Conservation (phyloP, 352 stramenopile genomes). For the Pythium brachiatum region DNA sequence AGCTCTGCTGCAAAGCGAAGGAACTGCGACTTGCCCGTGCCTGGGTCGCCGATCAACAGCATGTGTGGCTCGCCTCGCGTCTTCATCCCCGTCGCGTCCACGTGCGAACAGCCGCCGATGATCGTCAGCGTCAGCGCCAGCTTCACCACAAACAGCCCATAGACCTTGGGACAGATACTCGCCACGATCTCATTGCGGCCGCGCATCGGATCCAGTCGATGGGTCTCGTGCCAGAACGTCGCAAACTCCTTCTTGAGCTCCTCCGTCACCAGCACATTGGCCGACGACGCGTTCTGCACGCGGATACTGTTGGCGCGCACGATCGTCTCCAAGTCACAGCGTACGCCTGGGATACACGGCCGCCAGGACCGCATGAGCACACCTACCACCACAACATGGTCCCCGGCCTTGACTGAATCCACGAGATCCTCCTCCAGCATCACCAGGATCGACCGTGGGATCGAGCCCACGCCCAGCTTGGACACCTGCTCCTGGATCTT, state of each 20-base stretch:
- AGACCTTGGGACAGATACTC: constrained; percentile 94
- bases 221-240: constrained; percentile 80
- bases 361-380: constrained; percentile 94
- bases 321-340: constrained; percentile 90
- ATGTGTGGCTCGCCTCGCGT: constrained; percentile 85
- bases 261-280: constrained; percentile 65
- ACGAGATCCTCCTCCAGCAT: constrained; percentile 90
- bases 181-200: constrained; percentile 90
- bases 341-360: constrained; percentile 64
- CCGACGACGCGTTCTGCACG: constrained; percentile 60
- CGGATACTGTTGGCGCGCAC: constrained; percentile 75
- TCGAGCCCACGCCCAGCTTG: constrained; percentile 89
- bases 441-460: constrained; percentile 94
- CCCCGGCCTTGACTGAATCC: constrained; percentile 90
- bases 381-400: constrained; percentile 93
- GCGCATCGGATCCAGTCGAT: constrained; percentile 42
- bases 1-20: constrained; percentile 94
- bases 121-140: constrained; percentile 91
- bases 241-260: constrained; percentile 90
- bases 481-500: constrained; percentile 96
- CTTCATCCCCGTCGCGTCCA: constrained; percentile 69
- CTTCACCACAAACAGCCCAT: constrained; percentile 93
- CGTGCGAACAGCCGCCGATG: constrained; percentile 85
- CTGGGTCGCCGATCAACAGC: constrained; percentile 78
- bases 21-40: constrained; percentile 94